Percentiles rank a stretch among this genome's conserved stretches.
These are phyloP conservation scores for Flaveria trinervia DNA, from an alignment of 129 eudicot genomes.

Conservation along the genomic window DNA sequence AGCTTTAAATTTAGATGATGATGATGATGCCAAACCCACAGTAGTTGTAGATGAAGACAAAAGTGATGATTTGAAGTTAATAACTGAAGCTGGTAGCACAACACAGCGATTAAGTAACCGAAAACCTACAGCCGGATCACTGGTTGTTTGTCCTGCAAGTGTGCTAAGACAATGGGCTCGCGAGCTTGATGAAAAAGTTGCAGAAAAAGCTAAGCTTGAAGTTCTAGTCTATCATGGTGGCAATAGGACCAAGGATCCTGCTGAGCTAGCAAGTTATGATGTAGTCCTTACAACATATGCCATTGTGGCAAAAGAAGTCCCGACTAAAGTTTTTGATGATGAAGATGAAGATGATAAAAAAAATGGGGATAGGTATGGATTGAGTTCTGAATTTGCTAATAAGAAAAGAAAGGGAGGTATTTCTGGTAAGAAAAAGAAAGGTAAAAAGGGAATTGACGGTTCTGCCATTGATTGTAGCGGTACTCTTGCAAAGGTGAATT, in stretches of 20 bases:
- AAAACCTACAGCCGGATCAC: slow-evolving; percentile 84
- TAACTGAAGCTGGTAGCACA: slow-evolving; percentile 54
- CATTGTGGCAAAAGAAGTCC: slow-evolving; percentile 89
- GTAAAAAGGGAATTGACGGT: slow-evolving; percentile 55
- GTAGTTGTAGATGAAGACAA: slow-evolving; percentile 43
- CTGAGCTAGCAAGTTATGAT: slow-evolving; percentile 70
- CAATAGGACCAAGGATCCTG: slow-evolving; percentile 74
- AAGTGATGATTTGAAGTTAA: slow-evolving; percentile 46
- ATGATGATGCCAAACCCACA: slow-evolving; percentile 44
- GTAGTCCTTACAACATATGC: slow-evolving; percentile 89
- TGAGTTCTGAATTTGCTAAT: slow-evolving; percentile 52
- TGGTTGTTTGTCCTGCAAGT: slow-evolving; percentile 98
- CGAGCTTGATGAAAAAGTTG: slow-evolving; percentile 86
- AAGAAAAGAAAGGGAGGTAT: slow-evolving; percentile 46
- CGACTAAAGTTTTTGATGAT: slow-evolving; percentile 65
- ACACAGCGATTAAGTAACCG: slow-evolving; percentile 36
- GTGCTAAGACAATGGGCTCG: slow-evolving; percentile 92
- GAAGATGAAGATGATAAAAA: slow-evolving; percentile 77
- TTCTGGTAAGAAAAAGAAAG: slow-evolving; percentile 66
- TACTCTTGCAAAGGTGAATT: slow-evolving; percentile 76
- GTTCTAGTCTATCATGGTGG: slow-evolving; percentile 92
- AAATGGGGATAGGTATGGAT: slow-evolving; percentile 58
- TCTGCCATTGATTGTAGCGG: slow-evolving; percentile 63
- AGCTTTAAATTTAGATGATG: slow-evolving; percentile 75
- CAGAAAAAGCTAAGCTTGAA: slow-evolving; percentile 55